A percentile compares a stretch with the other conserved stretches of the same genome.
Conservation (phyloP, 1,284 basidiomycete species). For the Meripilus lineatus region DNA sequence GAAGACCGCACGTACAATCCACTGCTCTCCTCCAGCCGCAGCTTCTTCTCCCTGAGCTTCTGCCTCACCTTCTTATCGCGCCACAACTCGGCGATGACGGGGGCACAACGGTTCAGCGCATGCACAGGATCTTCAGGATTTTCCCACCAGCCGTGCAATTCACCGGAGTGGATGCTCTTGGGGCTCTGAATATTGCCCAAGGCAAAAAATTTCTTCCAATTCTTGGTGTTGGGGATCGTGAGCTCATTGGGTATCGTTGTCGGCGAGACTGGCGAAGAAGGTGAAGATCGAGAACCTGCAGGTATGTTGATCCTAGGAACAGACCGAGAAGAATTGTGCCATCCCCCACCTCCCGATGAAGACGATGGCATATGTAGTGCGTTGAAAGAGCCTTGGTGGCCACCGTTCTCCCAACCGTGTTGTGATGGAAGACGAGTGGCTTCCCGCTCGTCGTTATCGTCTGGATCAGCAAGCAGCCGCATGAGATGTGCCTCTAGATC, state of each 20-base stretch:
- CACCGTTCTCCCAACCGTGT: constrained; percentile 1
- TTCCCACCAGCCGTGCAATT: constrained; percentile 79
- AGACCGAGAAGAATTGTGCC: constrained; percentile 7
- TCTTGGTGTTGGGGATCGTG: constrained; percentile 54
- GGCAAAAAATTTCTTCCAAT: constrained; percentile 71
- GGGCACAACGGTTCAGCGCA: constrained; percentile 54
- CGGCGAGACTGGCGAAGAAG: constrained; percentile 23
- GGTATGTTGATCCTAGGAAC: constrained; percentile 13
- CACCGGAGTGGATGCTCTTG: constrained; percentile 60
- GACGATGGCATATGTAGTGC: not conserved
- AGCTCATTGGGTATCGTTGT: constrained; percentile 34
- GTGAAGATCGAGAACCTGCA: constrained; percentile 15
- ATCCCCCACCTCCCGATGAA: constrained; percentile 9
- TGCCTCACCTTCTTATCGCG: constrained; percentile 56
- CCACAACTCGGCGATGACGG: constrained; percentile 69
- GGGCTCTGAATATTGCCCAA: constrained; percentile 59
- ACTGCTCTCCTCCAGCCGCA: constrained; percentile 73
- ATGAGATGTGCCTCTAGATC: constrained; percentile 66
- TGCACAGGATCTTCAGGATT: constrained; percentile 77
- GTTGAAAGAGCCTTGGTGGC: constrained; percentile 6
- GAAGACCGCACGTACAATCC: constrained; percentile 59
- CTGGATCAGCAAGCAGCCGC: constrained; percentile 50
- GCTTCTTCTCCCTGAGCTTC: constrained; percentile 53
- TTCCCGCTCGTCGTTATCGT: constrained; percentile 55
- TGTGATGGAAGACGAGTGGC: constrained; percentile 29